Conservation (phyloP, 208 protist species). For the Trypanosoma platydactyli region DNA sequence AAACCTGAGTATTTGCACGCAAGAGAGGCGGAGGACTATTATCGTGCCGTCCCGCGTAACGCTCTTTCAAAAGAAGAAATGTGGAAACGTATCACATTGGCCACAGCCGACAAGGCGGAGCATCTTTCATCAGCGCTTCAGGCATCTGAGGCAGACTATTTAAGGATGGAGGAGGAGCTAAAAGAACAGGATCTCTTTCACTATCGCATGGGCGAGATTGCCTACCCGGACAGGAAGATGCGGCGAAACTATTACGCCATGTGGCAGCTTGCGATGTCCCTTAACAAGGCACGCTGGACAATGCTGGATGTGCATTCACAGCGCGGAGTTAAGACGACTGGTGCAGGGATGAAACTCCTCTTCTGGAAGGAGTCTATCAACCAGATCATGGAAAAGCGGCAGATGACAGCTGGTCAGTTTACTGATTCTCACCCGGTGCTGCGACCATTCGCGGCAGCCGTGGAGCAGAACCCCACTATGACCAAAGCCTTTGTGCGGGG, state of each 20-base stretch:
- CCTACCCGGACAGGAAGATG: constrained; percentile 51
- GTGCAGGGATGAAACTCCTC: constrained; percentile 89
- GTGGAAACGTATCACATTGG: constrained; percentile 66
- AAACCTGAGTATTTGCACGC: constrained; percentile 14
- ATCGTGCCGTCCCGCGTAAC: constrained; percentile 70
- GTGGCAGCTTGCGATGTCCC: constrained; percentile 80
- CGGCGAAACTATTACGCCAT: constrained; percentile 87
- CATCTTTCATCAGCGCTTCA: constrained; percentile 38
- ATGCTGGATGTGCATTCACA: constrained; percentile 89
- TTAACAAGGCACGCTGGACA: constrained; percentile 89
- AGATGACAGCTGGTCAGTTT: constrained; percentile 76
- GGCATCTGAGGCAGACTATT: constrained; percentile 72
- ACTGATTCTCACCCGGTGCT: constrained; percentile 87
- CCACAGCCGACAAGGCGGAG: constrained; percentile 45
- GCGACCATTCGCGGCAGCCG: constrained; percentile 68
- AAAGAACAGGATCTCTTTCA: constrained; percentile 77
- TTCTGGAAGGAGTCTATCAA: constrained; percentile 86
- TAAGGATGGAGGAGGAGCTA: constrained; percentile 81
- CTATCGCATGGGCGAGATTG: constrained; percentile 78
- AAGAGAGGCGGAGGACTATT: constrained; percentile 79
- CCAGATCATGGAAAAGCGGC: constrained; percentile 65
- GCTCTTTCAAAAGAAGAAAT: constrained; percentile 87
- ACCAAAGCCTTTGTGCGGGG: constrained; percentile 88
- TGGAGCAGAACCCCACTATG: constrained; percentile 72
- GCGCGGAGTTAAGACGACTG: constrained; percentile 83